A percentile compares a stretch with the other conserved stretches of the same genome.
Evolutionary conservation across 139 green algal species (phyloP).

Genomic region (Chlorella sp.): DNA sequence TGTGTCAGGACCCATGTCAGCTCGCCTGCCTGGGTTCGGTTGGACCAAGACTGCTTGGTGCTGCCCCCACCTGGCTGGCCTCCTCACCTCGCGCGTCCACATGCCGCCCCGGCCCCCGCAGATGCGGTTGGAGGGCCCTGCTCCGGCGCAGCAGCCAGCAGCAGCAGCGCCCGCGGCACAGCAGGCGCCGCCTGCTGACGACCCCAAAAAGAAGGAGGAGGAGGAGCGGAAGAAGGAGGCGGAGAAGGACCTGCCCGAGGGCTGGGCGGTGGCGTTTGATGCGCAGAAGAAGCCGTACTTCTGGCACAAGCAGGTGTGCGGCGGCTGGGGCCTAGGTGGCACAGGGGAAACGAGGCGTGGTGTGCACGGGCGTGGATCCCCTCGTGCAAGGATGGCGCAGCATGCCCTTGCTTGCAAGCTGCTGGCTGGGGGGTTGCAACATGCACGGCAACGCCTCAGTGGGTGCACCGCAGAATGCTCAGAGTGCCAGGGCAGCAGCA

Average conservation of each 20-base stretch:
- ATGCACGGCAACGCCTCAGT: too few species aligned
- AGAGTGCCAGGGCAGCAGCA: background rate
- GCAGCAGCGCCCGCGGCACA: background rate
- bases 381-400: too few species aligned
- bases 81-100: too few species aligned
- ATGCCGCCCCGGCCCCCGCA: background rate
- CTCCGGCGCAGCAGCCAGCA: background rate
- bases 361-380: too few species aligned
- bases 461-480: background rate
- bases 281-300: slow-evolving; percentile 67
- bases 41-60: background rate
- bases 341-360: background rate
- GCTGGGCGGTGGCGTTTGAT: slow-evolving; percentile 76
- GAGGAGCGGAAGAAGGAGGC: slow-evolving; percentile 9
- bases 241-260: slow-evolving; percentile 57
- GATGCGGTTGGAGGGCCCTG: slow-evolving; percentile 13
- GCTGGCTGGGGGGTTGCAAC: too few species aligned
- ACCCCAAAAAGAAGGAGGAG: background rate
- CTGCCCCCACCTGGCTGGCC: background rate
- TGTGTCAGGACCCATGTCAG: background rate
- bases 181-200: background rate
- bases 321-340: background rate
- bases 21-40: background rate
- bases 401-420: too few species aligned
- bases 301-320: slow-evolving; percentile 45